These are phyloP conservation scores for Boletellus deceptivus DNA, from an alignment of 1,284 basidiomycete genomes.

Conservation along the genomic window DNA sequence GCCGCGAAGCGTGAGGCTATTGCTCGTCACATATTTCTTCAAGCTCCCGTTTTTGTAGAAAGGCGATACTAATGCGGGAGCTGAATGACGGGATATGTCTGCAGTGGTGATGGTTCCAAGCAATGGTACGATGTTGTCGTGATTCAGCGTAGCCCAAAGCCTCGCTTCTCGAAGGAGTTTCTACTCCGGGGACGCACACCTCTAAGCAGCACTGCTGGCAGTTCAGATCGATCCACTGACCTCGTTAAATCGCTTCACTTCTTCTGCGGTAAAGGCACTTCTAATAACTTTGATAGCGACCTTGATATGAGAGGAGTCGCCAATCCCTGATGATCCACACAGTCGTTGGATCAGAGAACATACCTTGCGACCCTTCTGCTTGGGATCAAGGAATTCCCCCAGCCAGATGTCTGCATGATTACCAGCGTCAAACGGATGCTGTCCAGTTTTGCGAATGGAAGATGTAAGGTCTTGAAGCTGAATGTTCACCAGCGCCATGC, in stretches of 20 bases:
- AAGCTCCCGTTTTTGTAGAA: conserved; percentile 27
- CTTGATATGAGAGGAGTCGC: conserved; percentile 4
- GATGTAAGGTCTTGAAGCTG: conserved; percentile 25
- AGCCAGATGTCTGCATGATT: conserved; percentile 28
- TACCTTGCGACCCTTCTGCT: conserved; percentile 5
- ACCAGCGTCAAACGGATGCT: conserved; percentile 20
- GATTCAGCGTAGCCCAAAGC: conserved; percentile 26
- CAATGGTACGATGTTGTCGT: conserved; percentile 28
- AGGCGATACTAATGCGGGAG: conserved; percentile 29
- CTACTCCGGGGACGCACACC: conserved; percentile 8
- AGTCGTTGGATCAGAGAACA: neutral
- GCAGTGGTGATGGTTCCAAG: conserved; percentile 19
- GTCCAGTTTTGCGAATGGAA: conserved; percentile 14
- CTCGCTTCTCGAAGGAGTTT: conserved; percentile 31
- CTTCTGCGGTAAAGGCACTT: conserved; percentile 16
- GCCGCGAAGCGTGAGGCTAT: conserved; percentile 2
- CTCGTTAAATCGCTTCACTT: conserved; percentile 22
- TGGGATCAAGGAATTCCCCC: conserved; percentile 19
- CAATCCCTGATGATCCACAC: neutral
- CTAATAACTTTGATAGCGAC: conserved; percentile 30
- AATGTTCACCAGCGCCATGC: conserved; percentile 21
- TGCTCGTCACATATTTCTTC: conserved; percentile 14
- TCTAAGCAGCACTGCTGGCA: neutral
- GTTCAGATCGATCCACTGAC: conserved; percentile 4
- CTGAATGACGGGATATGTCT: conserved; percentile 20